Base-by-base conservation (phyloP, 2,329 filamentous ascomycete species). In the Penicillium digitatum region DNA sequence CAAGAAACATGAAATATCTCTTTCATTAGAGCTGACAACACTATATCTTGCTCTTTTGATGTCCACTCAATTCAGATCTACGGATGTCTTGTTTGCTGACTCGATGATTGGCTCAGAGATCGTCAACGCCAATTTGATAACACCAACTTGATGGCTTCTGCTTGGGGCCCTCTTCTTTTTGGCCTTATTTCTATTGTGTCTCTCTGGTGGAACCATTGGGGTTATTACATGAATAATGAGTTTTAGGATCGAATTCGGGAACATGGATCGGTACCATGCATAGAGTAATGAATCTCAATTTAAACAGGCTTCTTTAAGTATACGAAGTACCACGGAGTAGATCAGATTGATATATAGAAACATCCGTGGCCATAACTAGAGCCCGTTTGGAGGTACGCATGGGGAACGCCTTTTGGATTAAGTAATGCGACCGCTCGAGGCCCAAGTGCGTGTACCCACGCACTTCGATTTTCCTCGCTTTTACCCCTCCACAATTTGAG, bases 401-500 rank as follows among this genome's bases (percentile, higher is more conserved):
- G n/a, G 35, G 26, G 22, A 12, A n/a, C 10, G 35, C 37, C 26
- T 16, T 10, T 31, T 52, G 50, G 60, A 63, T 62, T 64, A 64
- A 59, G 59, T 64, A 63, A 63, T 62, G 52, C 48, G 49, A 48
- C 53, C 50, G 57, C 32, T 53, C 45, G 45, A 12, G 5, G 18
- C 32, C 34, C 7, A 24, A 49, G 48, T 55, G 53, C 53, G 53
- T 55, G 48, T 0, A 20, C 11, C 0, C 44, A 53, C 54, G 54
- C 55, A 53, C 50, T 45, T 46, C 37, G 48, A 55, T 64, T 62
- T 62, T 48, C 51, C 40, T 55, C 55, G 43, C 27, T 48, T 65
- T 64, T 65, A 60, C 63, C 63, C 63, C 63, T 65, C 63, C 62
- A 63, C 59, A 61, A 42, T 46, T 56, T 62, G 60, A 64, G 58